Conservation (phyloP, 805 yeast genomes). For the Saccharomycopsis synnaedendra region DNA sequence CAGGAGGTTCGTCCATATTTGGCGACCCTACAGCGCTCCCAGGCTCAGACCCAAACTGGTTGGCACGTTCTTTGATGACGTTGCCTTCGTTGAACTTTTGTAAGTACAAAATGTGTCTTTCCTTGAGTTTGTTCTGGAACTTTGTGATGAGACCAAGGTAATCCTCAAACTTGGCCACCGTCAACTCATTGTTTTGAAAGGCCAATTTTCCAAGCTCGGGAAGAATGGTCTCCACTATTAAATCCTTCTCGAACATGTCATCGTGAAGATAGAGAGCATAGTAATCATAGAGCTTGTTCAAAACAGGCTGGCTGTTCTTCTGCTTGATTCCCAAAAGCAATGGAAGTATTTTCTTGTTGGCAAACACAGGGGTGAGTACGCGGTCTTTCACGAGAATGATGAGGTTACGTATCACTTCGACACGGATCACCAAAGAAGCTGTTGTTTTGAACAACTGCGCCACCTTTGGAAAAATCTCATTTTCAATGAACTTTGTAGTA, state of each 20-base stretch:
- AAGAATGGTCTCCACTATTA: slow-evolving; percentile 38
- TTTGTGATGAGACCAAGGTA: slow-evolving; percentile 29
- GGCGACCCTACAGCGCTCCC: slow-evolving; percentile 7
- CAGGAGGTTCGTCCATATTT: background rate
- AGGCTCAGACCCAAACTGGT: background rate
- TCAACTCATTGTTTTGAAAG: slow-evolving; percentile 31
- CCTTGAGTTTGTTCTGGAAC: slow-evolving; percentile 34
- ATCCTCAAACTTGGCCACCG: slow-evolving; percentile 29
- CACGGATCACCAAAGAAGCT: slow-evolving; percentile 68
- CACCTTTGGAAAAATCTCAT: slow-evolving; percentile 61
- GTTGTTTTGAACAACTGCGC: slow-evolving; percentile 73
- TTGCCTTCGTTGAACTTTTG: slow-evolving; percentile 20
- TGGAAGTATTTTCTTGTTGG: slow-evolving; percentile 75
- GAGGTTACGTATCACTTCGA: slow-evolving; percentile 53
- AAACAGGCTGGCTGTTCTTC: slow-evolving; percentile 64
- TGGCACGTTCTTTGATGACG: slow-evolving; percentile 15
- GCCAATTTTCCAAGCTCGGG: slow-evolving; percentile 44
- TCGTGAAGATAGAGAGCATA: slow-evolving; percentile 22
- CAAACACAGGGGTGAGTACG: slow-evolving; percentile 57
- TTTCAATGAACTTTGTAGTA: slow-evolving; percentile 36
- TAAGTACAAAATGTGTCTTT: slow-evolving; percentile 27
- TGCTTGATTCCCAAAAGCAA: slow-evolving; percentile 56
- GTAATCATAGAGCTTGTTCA: slow-evolving; percentile 33
- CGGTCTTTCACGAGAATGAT: slow-evolving; percentile 43
- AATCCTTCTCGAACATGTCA: slow-evolving; percentile 35